These are phyloP conservation scores for Pleoardoris graminearum DNA, from an alignment of 2,329 filamentous ascomycete species.

Conservation along the genomic window DNA sequence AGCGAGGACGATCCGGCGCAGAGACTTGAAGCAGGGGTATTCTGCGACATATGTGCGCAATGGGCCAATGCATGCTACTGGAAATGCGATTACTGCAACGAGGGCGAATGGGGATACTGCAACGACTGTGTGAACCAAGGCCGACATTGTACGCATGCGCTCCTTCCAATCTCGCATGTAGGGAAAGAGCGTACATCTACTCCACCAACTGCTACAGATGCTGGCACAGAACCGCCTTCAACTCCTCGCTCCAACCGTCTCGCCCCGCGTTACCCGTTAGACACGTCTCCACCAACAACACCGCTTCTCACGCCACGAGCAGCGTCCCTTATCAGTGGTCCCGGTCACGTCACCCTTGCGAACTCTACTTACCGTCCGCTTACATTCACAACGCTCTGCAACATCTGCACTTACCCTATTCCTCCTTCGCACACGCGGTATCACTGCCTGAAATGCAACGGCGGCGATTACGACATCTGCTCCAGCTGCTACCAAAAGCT, in stretches of 20 bases:
- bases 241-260: conserved; percentile 24
- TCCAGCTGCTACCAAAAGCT: conserved; percentile 73
- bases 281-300: conserved; percentile 38
- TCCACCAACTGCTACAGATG: conserved; percentile 10
- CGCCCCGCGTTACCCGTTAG: conserved; percentile 29
- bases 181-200: conserved; percentile 24
- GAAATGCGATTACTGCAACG: conserved; percentile 84
- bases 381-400: conserved; percentile 74
- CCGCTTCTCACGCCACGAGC: conserved; percentile 48
- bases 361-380: conserved; percentile 63
- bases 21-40: conserved; percentile 76
- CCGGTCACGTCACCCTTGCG: conserved; percentile 38
- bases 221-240: conserved; percentile 21
- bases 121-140: conserved; percentile 84
- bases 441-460: conserved; percentile 77
- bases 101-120: conserved; percentile 95
- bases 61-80: conserved; percentile 85
- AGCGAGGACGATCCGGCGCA: conserved; percentile 69
- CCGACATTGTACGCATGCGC: conserved; percentile 75
- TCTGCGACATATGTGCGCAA: conserved; percentile 75
- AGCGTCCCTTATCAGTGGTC: conserved; percentile 46
- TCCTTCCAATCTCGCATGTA: conserved; percentile 74
- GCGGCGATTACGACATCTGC: conserved; percentile 89
- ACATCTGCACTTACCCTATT: conserved; percentile 75
- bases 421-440: conserved; percentile 69